Percentiles rank a stretch among this genome's conserved stretches.
Conservation (phyloP, 1,139 yeast species). For the Taphrina deformans region DNA sequence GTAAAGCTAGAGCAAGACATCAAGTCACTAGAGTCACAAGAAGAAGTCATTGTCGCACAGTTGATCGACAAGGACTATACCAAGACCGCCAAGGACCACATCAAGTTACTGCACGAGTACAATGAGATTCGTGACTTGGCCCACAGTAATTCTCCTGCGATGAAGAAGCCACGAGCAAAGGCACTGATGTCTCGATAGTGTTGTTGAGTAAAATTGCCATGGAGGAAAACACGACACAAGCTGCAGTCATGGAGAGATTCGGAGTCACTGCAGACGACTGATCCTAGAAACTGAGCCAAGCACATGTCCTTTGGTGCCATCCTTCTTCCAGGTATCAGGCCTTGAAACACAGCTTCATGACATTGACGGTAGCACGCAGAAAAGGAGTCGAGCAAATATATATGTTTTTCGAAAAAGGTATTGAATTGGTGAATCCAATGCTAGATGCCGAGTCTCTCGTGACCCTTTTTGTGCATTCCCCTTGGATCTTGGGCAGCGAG, state of each 20-base stretch:
- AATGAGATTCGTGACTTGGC: conserved; percentile 57
- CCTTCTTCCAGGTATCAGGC: too few relatives aligned
- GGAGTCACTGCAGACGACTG: conserved; percentile 43
- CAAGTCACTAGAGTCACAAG: conserved; percentile 57
- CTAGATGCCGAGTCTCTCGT: background rate
- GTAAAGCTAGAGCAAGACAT: conserved; percentile 58
- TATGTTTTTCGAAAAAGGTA: background rate
- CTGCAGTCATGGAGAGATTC: conserved; percentile 50
- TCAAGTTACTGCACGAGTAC: conserved; percentile 51
- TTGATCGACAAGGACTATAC: background rate
- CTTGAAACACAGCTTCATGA: too few relatives aligned
- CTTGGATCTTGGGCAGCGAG: conserved; percentile 33
- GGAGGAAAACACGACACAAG: conserved; percentile 50
- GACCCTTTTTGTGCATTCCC: conserved; percentile 35
- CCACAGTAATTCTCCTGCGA: background rate
- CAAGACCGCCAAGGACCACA: conserved; percentile 50
- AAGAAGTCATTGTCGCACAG: background rate
- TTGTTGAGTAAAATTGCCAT: conserved; percentile 56
- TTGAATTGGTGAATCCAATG: background rate
- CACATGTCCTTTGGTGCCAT: too few relatives aligned
- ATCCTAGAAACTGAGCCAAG: too few relatives aligned
- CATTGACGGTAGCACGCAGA: background rate
- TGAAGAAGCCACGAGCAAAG: background rate
- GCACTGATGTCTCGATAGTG: conserved; percentile 42
- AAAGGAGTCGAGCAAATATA: background rate